Conservation (phyloP, 345 rosid species). For the Draba incana region DNA sequence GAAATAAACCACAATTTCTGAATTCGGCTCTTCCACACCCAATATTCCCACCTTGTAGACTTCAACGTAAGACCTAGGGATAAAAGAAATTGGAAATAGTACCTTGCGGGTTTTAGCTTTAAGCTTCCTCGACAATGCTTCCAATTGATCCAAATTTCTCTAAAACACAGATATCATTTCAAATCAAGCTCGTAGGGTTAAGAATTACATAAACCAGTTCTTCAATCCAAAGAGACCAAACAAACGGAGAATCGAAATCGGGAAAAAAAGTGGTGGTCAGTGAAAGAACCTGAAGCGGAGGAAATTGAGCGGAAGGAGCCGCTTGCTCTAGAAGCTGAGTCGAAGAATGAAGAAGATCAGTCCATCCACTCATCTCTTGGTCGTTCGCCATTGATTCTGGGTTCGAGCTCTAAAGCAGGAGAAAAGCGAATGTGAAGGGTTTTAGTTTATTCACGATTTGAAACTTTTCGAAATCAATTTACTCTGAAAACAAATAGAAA, state of each 20-base stretch:
- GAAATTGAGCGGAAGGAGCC: conserved; percentile 97
- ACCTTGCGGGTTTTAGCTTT: conserved; percentile 79
- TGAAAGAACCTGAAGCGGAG: conserved; percentile 88
- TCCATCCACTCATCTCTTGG: conserved; percentile 82
- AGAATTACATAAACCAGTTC: background rate
- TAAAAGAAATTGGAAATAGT: no score
- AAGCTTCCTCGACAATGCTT: conserved; percentile 86
- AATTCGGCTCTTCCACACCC: no score
- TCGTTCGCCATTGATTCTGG: conserved; percentile 70
- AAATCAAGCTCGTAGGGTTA: background rate
- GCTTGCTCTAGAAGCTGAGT: conserved; percentile 96
- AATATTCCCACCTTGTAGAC: no score
- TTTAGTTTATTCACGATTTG: conserved; percentile 1
- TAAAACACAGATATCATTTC: conserved; percentile 31
- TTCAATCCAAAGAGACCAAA: conserved; percentile 6
- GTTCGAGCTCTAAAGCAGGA: conserved; percentile 22
- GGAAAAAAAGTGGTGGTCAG: conserved; percentile 19
- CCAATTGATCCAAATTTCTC: conserved; percentile 89
- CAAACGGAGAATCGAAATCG: conserved; percentile 2
- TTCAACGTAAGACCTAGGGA: no score
- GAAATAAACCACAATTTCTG: background rate
- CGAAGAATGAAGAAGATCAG: conserved; percentile 91
- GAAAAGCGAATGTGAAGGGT: conserved; percentile 1
- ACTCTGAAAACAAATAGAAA: background rate
- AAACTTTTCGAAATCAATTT: no score